Base-by-base conservation (phyloP, 2,329 filamentous ascomycete species). In the Cladosporium sp. region DNA sequence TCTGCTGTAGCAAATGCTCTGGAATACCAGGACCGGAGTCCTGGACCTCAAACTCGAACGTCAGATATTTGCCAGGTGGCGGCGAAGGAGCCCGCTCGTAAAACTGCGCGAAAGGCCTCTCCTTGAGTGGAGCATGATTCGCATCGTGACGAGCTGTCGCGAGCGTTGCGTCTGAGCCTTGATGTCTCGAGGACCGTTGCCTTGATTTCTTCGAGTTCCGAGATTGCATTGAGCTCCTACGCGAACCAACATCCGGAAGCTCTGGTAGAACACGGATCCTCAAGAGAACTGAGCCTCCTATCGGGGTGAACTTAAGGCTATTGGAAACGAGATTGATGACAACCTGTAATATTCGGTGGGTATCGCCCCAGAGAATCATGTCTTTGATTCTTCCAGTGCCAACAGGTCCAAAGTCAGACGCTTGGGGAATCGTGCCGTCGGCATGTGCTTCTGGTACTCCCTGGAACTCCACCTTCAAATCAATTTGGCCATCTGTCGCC, bases 301-400 rank as follows among this genome's bases (percentile, higher is more conserved):
- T 77, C 0, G 92, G 91, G 0, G 93, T 97, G 73, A 97, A 97
- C 75, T 97, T 97, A 51, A 97, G 80, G 76, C 90, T 92, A 79
- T 97, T 97, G 77, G 91, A 93, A 56, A 96, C 92, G 11, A 97
- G 82, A 74, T 96, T 96, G 81, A 96, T 97, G 56, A 97, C 86
- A n/a, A 97, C 91, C 76, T 97, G 93, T 28, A 96, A 80, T 46
- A 97, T 95, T 53, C 93, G 85, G 73, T 97, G 92, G 70, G 95
- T 91, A 72, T 97, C 93, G n/a, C 93, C 93, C 88, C 91, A 95
- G 1, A 97, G 81, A 59, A 91, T 89, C 89, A 96, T 93, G 69
- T 96, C 92, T 74, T 91, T 91, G 26, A 96, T 77, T 21, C 89
- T 83, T 11, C 89, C 90, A 3, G 86, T 82, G 1, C 70, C 72